A percentile compares a stretch with the other conserved stretches of the same genome.
phyloP scores from a whole-genome alignment of 768 basidiomycete species.

The Calocybe cyanea region DNA sequence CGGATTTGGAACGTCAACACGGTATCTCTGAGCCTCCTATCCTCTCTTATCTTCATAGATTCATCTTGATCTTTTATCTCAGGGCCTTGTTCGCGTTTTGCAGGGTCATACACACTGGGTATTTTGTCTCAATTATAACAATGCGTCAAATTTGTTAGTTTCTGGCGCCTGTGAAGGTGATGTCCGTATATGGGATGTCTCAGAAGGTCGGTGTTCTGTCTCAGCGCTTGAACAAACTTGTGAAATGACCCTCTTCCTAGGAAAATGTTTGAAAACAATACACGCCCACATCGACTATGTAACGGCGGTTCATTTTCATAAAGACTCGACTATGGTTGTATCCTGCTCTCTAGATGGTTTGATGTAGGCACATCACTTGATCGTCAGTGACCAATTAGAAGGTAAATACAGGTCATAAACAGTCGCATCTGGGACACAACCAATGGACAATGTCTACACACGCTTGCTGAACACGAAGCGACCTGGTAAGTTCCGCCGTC shows the following conservation, averaged over 20 bases:
- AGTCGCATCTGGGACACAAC: conserved; percentile 96
- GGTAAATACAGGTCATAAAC: too few species aligned
- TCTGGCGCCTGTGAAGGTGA: conserved; percentile 93
- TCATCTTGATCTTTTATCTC: not conserved
- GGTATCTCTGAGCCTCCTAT: conserved; percentile 34
- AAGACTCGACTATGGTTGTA: conserved; percentile 87
- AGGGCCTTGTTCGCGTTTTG: too few species aligned
- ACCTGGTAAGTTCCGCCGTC: conserved; percentile 53
- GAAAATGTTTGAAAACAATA: conserved; percentile 79
- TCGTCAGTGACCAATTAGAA: too few species aligned
- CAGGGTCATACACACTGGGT: conserved; percentile 86
- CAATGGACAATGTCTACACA: conserved; percentile 94
- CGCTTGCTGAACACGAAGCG: conserved; percentile 85
- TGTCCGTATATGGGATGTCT: conserved; percentile 88
- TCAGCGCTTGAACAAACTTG: conserved; percentile 11
- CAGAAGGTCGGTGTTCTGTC: too few species aligned
- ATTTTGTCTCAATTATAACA: conserved; percentile 91
- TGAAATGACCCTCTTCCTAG: conserved; percentile 31
- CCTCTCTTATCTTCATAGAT: conserved; percentile 2
- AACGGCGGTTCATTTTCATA: conserved; percentile 90
- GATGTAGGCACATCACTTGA: too few species aligned
- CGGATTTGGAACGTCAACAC: conserved; percentile 86
- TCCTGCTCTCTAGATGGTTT: conserved; percentile 91
- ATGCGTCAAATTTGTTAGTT: conserved; percentile 79
- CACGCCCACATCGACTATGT: conserved; percentile 95